Conservation (phyloP, 2,329 filamentous ascomycete species). For the Paracoccidioides brasiliensis region DNA sequence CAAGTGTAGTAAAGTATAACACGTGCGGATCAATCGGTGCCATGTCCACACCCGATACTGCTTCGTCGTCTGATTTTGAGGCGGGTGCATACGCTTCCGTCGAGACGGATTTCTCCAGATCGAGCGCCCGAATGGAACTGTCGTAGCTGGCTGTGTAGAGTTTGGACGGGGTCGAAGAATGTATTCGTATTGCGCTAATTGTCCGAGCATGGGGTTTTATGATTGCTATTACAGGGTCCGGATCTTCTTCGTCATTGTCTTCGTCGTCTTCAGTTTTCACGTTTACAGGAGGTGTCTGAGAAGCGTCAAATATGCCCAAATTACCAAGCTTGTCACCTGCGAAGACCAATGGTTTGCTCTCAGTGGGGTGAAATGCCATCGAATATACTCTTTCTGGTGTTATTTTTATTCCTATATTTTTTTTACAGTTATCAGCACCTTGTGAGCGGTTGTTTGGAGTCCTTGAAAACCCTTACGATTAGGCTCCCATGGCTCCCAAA, state of each 20-base stretch:
- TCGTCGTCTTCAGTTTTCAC: slow-evolving; percentile 50
- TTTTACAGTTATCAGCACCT: neutral
- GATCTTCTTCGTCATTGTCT: slow-evolving; percentile 48
- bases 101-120: slow-evolving; percentile 66
- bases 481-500: slow-evolving; percentile 76
- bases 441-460: neutral
- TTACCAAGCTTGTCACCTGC: slow-evolving; percentile 90
- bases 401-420: slow-evolving; percentile 63
- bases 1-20: slow-evolving; percentile 76
- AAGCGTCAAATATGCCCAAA: slow-evolving; percentile 81
- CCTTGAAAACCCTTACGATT: slow-evolving; percentile 43
- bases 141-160: slow-evolving; percentile 86
- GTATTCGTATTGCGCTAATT: slow-evolving; percentile 72
- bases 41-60: slow-evolving; percentile 76
- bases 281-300: slow-evolving; percentile 47
- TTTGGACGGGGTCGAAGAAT: slow-evolving; percentile 56
- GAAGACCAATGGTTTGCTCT: slow-evolving; percentile 77
- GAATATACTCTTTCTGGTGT: slow-evolving; percentile 79
- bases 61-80: slow-evolving; percentile 56
- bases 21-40: slow-evolving; percentile 54
- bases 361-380: slow-evolving; percentile 75
- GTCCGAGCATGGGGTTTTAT: slow-evolving; percentile 85
- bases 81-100: slow-evolving; percentile 68
- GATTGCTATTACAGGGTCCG: slow-evolving; percentile 69
- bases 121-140: slow-evolving; percentile 75